Percentiles rank a stretch among this genome's conserved stretches.
Evolutionary conservation across 352 stramenopile species (phyloP).

Genomic region (Phytophthora crassamura): DNA sequence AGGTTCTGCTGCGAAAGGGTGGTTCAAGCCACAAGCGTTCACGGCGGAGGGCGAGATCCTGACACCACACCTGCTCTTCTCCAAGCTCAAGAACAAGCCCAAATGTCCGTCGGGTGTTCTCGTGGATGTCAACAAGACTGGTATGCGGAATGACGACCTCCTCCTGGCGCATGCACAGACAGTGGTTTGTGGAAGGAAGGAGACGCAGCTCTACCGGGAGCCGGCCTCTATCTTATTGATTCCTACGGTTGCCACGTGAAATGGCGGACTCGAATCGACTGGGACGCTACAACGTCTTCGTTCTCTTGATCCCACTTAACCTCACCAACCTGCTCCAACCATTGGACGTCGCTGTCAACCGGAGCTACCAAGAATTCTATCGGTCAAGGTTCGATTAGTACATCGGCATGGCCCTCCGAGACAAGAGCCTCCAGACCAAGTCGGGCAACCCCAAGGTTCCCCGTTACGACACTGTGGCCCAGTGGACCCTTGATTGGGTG

Average conservation of each 20-base stretch:
- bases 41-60: constrained; percentile 2
- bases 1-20: constrained; percentile 16
- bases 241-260: constrained; percentile 20
- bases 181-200: background rate
- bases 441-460: constrained; percentile 12
- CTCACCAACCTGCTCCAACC: constrained; percentile 13
- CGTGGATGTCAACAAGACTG: constrained; percentile 13
- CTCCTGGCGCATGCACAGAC: background rate
- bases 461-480: no score
- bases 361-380: constrained; percentile 19
- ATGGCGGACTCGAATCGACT: background rate
- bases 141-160: constrained; percentile 16
- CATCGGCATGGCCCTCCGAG: background rate
- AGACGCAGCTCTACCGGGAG: constrained; percentile 16
- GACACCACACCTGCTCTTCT: constrained; percentile 14
- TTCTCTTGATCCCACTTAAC: constrained; percentile 14
- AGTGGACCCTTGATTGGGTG: no score
- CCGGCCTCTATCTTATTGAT: constrained; percentile 16
- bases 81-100: constrained; percentile 14
- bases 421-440: background rate
- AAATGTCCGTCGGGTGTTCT: constrained; percentile 5
- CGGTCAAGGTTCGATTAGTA: no score
- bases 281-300: constrained; percentile 11
- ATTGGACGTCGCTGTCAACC: constrained; percentile 14
- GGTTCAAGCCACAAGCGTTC: constrained; percentile 11